phyloP scores from a whole-genome alignment of 257 asterid genomes.

The Solanum infundibuliforme region DNA sequence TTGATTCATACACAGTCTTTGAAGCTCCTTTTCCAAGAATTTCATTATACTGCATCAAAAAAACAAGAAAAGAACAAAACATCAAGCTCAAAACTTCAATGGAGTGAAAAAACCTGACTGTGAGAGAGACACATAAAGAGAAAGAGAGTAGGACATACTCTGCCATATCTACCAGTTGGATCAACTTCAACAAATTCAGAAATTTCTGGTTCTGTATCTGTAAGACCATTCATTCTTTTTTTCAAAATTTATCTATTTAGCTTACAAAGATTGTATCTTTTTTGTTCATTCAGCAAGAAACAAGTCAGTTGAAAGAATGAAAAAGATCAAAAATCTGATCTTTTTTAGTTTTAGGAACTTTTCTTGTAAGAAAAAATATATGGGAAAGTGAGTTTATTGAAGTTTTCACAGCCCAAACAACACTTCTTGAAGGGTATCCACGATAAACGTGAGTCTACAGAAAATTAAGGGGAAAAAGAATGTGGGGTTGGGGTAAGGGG shows the following conservation, averaged over 20 bases:
- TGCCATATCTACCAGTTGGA: constrained; percentile 52
- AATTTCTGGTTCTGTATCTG: constrained; percentile 17
- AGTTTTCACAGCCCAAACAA: neutral
- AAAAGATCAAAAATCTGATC: neutral
- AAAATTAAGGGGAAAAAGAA: constrained; percentile 1
- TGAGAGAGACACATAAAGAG: neutral
- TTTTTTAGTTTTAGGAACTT: neutral
- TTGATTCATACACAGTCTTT: constrained; percentile 35
- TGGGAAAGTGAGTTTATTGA: neutral
- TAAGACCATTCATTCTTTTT: constrained; percentile 27
- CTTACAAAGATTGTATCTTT: neutral
- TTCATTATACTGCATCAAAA: constrained; percentile 29
- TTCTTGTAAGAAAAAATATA: neutral
- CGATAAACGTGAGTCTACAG: constrained; percentile 14
- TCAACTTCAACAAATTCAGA: constrained; percentile 44
- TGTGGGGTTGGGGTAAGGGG: neutral
- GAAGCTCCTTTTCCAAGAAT: constrained; percentile 51
- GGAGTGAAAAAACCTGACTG: neutral
- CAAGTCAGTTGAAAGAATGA: constrained; percentile 1
- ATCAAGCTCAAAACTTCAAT: constrained; percentile 1
- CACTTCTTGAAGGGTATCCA: constrained; percentile 6
- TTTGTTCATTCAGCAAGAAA: constrained; percentile 3
- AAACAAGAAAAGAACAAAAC: neutral
- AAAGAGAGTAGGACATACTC: constrained; percentile 10
- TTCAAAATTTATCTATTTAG: neutral